A percentile compares a stretch with the other conserved stretches of the same genome.
phyloP scores from a whole-genome alignment of 768 basidiomycete species.

The Boletus reticuloceps region DNA sequence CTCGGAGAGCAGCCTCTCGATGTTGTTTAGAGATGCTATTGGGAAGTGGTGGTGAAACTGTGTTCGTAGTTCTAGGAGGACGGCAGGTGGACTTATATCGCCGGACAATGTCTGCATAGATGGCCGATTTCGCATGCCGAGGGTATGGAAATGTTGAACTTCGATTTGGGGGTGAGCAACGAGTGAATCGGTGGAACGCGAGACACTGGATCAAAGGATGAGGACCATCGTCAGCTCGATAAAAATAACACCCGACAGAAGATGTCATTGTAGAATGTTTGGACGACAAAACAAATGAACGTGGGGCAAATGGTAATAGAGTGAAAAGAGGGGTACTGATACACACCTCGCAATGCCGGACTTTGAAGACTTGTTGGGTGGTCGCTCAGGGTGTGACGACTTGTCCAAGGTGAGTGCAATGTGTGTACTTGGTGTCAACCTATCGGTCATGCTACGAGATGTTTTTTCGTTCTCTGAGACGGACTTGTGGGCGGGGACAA shows the following conservation, averaged over 20 bases:
- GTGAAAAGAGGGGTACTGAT: background rate
- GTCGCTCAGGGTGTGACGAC: background rate
- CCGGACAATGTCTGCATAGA: constrained; percentile 10
- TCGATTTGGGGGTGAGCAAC: constrained; percentile 8
- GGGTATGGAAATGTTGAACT: constrained; percentile 22
- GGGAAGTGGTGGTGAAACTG: constrained; percentile 17
- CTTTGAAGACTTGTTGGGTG: constrained; percentile 2
- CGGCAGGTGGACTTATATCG: background rate
- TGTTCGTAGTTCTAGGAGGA: background rate
- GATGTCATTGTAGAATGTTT: background rate
- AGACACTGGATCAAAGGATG: background rate
- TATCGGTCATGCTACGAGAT: background rate
- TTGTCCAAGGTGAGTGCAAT: constrained; percentile 1
- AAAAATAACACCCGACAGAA: background rate
- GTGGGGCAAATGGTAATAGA: background rate
- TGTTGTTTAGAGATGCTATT: constrained; percentile 20
- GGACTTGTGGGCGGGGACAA: constrained; percentile 1
- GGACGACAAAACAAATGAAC: background rate
- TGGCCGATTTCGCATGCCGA: constrained; percentile 12
- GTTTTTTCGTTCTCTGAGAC: background rate
- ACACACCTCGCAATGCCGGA: constrained; percentile 14
- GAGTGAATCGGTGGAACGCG: background rate
- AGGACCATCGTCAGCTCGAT: background rate
- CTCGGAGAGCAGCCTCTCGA: constrained; percentile 55
- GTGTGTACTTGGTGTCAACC: background rate